These are phyloP conservation scores for Diplodia intermedia DNA, from an alignment of 2,329 filamentous ascomycete species.

Conservation along the genomic window DNA sequence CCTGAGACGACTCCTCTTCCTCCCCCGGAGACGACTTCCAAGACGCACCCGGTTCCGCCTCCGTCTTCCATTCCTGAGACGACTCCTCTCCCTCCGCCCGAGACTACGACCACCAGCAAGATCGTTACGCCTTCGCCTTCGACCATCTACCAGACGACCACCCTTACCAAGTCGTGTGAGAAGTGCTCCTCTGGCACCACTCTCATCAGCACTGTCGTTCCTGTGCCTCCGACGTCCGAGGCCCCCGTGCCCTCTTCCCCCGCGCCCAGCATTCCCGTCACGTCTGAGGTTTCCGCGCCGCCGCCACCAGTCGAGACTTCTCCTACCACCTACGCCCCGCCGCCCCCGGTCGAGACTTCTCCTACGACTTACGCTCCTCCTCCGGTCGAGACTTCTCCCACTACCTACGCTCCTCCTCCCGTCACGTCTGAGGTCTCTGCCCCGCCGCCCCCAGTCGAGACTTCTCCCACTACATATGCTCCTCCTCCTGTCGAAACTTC, in stretches of 20 bases:
- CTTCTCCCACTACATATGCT: constrained; percentile 33
- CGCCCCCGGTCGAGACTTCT: constrained; percentile 10
- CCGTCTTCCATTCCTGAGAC: not conserved
- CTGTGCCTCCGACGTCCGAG: not conserved
- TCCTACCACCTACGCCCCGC: not conserved
- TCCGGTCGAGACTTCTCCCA: constrained; percentile 18
- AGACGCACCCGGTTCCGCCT: not conserved
- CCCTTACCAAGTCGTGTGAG: constrained; percentile 9
- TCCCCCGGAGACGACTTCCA: constrained; percentile 4
- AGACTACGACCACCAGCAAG: constrained; percentile 11
- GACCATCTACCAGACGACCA: constrained; percentile 26
- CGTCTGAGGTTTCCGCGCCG: constrained; percentile 6
- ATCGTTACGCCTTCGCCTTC: constrained; percentile 11
- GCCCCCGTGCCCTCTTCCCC: not conserved
- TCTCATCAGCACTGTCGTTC: constrained; percentile 3
- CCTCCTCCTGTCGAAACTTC: constrained; percentile 14
- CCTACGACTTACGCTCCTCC: constrained; percentile 34
- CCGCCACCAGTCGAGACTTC: not conserved
- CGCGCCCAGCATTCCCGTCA: not conserved
- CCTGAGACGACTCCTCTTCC: not conserved
- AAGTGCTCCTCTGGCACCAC: constrained; percentile 12
- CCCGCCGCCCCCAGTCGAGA: not conserved
- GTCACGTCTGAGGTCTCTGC: too few relatives aligned
- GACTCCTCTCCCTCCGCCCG: not conserved
- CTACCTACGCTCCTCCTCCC: constrained; percentile 1